These are phyloP conservation scores for Petunia secreta DNA, from an alignment of 257 asterid species.

Conservation along the genomic window DNA sequence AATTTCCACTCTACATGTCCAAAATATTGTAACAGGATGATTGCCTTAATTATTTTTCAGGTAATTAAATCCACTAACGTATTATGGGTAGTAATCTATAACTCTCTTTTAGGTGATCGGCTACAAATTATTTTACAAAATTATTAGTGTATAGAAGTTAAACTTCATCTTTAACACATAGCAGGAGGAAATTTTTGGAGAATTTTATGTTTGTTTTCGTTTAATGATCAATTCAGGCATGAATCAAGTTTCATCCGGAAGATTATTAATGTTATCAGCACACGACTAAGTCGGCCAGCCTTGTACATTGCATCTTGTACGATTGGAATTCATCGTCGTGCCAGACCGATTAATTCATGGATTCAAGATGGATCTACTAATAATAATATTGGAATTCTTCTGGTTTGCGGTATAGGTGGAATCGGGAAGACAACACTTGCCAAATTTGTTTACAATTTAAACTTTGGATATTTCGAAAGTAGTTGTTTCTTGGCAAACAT, in stretches of 20 bases:
- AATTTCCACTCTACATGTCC: too few species aligned
- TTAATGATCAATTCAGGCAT: background rate
- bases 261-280: conserved; percentile 13
- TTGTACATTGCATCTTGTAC: conserved; percentile 3
- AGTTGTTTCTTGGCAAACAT: conserved; percentile 34
- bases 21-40: too few species aligned
- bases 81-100: too few species aligned
- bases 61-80: too few species aligned
- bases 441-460: conserved; percentile 32
- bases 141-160: too few species aligned
- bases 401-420: conserved; percentile 32
- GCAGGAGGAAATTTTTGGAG: too few species aligned
- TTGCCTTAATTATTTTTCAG: too few species aligned
- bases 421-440: conserved; percentile 40
- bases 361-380: conserved; percentile 22
- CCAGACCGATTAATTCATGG: conserved; percentile 18
- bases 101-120: too few species aligned
- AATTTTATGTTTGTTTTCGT: too few species aligned
- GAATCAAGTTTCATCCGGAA: conserved; percentile 14
- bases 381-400: background rate
- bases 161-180: too few species aligned
- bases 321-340: conserved; percentile 24
- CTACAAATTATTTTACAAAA: too few species aligned
- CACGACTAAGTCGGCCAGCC: background rate
- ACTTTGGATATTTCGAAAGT: conserved; percentile 27